Evolutionary conservation across 768 basidiomycete genomes (phyloP), one percentile per base, ranked within the genome.

Genomic region (Leccinellum luteum): DNA sequence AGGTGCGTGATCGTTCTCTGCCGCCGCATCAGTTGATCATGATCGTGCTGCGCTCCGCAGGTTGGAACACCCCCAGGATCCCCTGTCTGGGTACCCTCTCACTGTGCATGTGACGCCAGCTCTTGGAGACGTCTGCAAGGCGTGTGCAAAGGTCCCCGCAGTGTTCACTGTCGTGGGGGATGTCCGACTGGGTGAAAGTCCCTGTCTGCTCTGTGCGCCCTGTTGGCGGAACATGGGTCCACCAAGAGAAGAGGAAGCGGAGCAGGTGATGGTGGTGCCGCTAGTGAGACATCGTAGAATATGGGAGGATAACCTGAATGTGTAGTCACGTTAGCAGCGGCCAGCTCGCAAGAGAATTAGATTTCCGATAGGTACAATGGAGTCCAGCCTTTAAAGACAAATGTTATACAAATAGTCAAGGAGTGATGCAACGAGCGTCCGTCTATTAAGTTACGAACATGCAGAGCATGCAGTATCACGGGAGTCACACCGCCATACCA

Each of bases 181-280:
- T 73, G 72, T 85, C 3, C 79, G 92, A 43, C 72, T 93, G 6
- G 89, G 87, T 10, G 89, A 93, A 68, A 90, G 84, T 64, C 91
- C 90, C 19, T 90, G 85, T 66, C 57, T 89, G 15, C 66, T 93
- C 52, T 94, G 92, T 67, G 78, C 67, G 6, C 80, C 84, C 4
- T 94, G 91, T 68, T 92, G 90, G 90, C 75, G 75, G 59, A 77
- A 73, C 57, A 85, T 92, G 82, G 90, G 90, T 13, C 71, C 74
- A 57, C 76, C 84, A 0, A 66, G 71, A 41, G 79, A 77, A 17
- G 63, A 68, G 48, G 70, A 73, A 6, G 72, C 70, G 0, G 75
- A 70, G 4, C 55, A 48, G 19, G 79, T 86, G 10, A 69, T 76
- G 31, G 82, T 84, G 8, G 77, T 83, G 1, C 81, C 82, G 6